Evolutionary conservation across 2,329 filamentous ascomycete species (phyloP), one percentile per base, ranked within the genome.

Genomic region (Ophiostoma tasmaniense): DNA sequence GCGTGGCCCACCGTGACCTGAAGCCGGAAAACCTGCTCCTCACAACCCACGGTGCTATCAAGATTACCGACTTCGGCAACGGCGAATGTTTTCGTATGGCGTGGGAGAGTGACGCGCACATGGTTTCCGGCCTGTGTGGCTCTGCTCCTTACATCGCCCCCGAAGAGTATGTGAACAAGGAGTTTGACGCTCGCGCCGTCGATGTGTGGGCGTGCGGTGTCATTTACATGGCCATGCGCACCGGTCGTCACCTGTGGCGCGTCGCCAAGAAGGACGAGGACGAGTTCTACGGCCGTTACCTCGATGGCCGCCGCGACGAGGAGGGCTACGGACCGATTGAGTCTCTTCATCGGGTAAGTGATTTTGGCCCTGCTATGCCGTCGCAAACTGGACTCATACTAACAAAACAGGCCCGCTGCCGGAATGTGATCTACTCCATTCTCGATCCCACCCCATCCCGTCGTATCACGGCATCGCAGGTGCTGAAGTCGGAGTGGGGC

Each of bases 211-310:
- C 95, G 30, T 97, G 93, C 71, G 95, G 95, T 76, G 95, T 99
- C 67, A 99, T 99, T 71, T 99, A 99, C 81, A 99, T 99, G 95
- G 95, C 95, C 17, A 99, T 99, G 95, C 87, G 95, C 70, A 98
- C 94, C 1, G 95, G 95, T 6, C 87, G 95, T 67, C 95, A 99
- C 79, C 83, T 99, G 10, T 99, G 95, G 95, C 90, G 93, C 68
- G 88, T 97, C n/a, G 95, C 95, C 7, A 94, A 94, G 79, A 96
- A 93, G 79, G 93, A 96, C 68, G 94, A 98, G 73, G 95, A 99
- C 75, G 95, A 98, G 76, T 99, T 98, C 75, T 99, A 97, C 77
- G 91, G 91, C 72, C 90, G 93, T 59, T 99, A 99, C 76, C 85
- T 99, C 5, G 91, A 96, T 76, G 95, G 95, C 37, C 88, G 95